Base-by-base conservation (phyloP, 108 stramenopile genomes). In the Fragilaria crotonensis region DNA sequence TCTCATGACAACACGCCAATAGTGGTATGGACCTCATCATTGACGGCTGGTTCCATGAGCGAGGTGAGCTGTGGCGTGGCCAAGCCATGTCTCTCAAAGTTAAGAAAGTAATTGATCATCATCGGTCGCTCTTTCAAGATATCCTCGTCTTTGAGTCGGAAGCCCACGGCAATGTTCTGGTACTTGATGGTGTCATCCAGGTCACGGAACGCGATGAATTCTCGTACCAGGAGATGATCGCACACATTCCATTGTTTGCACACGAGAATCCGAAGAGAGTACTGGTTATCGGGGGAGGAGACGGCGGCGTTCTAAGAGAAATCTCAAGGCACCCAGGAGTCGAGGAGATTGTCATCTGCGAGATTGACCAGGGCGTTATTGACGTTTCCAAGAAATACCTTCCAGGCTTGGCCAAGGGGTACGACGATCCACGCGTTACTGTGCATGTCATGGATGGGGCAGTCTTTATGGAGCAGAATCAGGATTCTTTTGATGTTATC, bases 161-260 rank as follows among this genome's bases (percentile, higher is more conserved):
- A 32, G 74, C 84, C 36, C 95, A 97, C 53, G 99, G 99, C 27
- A 85, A 73, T 48, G 97, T 97, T 36, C 80, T 99, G 23, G 94
- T 98, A 2, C 66, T 99, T 25, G 98, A 99, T 66, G 97, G 97
- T 25, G 97, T 98, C 45, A 97, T 99, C 71, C 97, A 99, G 80
- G 78, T 89, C 11, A 93, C 95, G 22, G 96, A 96, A 58, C 68
- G 92, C 7, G 98, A 99, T 59, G 97, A 99, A 72, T 84, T 78
- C 51, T 48, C 93, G 46, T 99, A 99, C 70, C 97, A 97, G 70
- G 98, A 98, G 75, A 97, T 97, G 96, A 95, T 97, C 61, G 77
- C 95, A 2, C 97, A 98, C 65, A 67, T 98, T 18, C 98, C 98
- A 2, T 68, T 97, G 25, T 96, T 80, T 59, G 86, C 95, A 0